phyloP scores from a whole-genome alignment of 139 green algal species.

The Closterium sp. region DNA sequence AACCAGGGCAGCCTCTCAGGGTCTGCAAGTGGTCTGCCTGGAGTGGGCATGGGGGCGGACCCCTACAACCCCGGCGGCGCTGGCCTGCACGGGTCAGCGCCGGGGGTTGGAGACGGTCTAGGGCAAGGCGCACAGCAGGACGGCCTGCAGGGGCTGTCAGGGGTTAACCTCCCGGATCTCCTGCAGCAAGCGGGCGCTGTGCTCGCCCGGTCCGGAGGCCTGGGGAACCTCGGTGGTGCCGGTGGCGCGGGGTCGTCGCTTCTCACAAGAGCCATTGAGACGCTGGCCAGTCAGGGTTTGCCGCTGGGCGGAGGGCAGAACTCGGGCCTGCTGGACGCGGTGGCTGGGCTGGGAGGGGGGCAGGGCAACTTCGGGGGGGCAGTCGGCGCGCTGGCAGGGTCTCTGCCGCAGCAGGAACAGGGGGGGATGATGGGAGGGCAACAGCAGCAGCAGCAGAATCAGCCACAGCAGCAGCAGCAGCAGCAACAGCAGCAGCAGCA shows the following conservation, averaged over 20 bases:
- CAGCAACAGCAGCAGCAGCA: too few relatives aligned
- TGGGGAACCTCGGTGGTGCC: neutral
- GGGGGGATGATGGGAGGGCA: neutral
- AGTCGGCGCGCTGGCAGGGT: neutral
- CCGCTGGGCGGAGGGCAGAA: neutral
- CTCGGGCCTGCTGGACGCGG: neutral
- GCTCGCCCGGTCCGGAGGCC: neutral
- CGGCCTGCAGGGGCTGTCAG: neutral
- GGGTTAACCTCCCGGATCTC: neutral
- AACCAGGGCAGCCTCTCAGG: neutral
- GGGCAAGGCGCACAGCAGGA: neutral
- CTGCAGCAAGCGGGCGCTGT: neutral
- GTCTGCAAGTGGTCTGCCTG: neutral
- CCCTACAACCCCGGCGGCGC: neutral
- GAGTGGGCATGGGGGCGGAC: neutral
- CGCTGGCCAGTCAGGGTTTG: neutral
- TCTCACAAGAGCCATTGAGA: neutral
- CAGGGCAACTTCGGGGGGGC: neutral
- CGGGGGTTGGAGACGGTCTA: neutral
- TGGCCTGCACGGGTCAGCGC: neutral
- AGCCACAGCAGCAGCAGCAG: neutral
- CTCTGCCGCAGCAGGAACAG: neutral
- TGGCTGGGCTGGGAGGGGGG: neutral
- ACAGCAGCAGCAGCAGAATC: neutral
- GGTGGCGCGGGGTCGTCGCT: neutral